Evolutionary conservation across 106 monocot genomes (phyloP).

Genomic region (Dendrobium chrysotoxum): DNA sequence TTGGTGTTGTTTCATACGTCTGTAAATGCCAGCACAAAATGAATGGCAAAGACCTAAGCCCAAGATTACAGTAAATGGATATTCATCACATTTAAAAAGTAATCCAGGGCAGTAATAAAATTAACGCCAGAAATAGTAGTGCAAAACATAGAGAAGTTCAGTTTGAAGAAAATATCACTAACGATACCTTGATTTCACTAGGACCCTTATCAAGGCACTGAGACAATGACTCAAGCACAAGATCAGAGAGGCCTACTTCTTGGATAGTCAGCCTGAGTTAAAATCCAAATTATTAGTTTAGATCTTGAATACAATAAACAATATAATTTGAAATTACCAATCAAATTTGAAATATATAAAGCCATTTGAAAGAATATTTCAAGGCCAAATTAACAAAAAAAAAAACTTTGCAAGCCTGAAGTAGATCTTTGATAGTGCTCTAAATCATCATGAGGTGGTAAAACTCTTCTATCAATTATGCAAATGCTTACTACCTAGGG

Average conservation of each 20-base stretch:
- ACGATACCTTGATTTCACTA: constrained; percentile 61
- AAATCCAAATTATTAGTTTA: constrained; percentile 1
- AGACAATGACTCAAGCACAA: constrained; percentile 47
- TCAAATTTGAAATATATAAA: neutral
- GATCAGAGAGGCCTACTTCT: constrained; percentile 65
- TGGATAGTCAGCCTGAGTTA: constrained; percentile 63
- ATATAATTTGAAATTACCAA: neutral
- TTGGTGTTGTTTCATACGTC: constrained; percentile 33
- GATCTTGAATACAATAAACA: neutral
- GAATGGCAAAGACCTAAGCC: constrained; percentile 33
- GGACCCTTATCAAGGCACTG: constrained; percentile 52
- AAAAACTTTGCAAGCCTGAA: neutral
- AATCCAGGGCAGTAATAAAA: constrained; percentile 1
- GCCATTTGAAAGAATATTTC: neutral
- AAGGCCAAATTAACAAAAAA: neutral
- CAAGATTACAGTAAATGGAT: constrained; percentile 11
- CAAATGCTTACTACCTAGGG: neutral
- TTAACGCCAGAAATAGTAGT: neutral
- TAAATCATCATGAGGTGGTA: neutral
- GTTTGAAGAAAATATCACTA: neutral
- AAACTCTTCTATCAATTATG: neutral
- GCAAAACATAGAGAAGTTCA: neutral
- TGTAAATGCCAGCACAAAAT: constrained; percentile 28
- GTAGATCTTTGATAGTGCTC: neutral
- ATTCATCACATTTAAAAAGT: constrained; percentile 7